These are phyloP conservation scores for Trypanosoma cruzi DNA, from an alignment of 208 protist genomes.

Conservation along the genomic window DNA sequence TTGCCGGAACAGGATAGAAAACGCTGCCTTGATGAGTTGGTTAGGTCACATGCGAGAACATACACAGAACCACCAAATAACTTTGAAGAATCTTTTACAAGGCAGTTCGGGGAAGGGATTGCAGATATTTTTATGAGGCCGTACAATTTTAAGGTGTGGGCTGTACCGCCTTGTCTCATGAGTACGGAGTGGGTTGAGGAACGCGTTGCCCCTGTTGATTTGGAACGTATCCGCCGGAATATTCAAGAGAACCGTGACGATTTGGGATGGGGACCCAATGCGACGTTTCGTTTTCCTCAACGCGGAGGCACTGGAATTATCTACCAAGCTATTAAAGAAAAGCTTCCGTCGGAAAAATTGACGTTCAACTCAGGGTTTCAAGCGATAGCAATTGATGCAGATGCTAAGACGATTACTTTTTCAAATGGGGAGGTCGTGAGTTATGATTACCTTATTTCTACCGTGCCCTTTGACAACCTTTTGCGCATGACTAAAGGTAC, in stretches of 20 bases:
- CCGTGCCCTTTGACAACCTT: constrained; percentile 58
- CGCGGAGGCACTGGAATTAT: constrained; percentile 71
- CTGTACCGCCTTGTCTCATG: constrained; percentile 62
- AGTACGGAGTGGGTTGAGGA: constrained; percentile 77
- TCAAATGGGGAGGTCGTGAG: constrained; percentile 32
- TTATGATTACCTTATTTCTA: constrained; percentile 59
- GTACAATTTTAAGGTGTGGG: constrained; percentile 88
- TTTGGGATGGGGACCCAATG: constrained; percentile 79
- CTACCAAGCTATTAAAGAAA: constrained; percentile 41
- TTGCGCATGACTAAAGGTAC: constrained; percentile 31
- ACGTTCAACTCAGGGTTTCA: constrained; percentile 29
- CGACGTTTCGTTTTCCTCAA: constrained; percentile 73
- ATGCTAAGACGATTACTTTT: constrained; percentile 41
- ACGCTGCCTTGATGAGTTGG: constrained; percentile 48
- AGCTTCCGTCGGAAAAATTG: constrained; percentile 42
- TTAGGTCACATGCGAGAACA: constrained; percentile 30
- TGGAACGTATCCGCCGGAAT: constrained; percentile 56
- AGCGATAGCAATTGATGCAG: constrained; percentile 41
- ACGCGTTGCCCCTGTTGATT: constrained; percentile 69
- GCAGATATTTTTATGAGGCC: constrained; percentile 72
- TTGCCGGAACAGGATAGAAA: constrained; percentile 50
- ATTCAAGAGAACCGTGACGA: constrained; percentile 52
- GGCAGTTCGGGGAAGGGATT: constrained; percentile 69
- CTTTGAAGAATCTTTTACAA: constrained; percentile 61
- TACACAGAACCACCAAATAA: constrained; percentile 35